Percentiles rank a stretch among this genome's conserved stretches.
phyloP scores from a whole-genome alignment of 106 monocot genomes.

The Dendrobium huoshanense region DNA sequence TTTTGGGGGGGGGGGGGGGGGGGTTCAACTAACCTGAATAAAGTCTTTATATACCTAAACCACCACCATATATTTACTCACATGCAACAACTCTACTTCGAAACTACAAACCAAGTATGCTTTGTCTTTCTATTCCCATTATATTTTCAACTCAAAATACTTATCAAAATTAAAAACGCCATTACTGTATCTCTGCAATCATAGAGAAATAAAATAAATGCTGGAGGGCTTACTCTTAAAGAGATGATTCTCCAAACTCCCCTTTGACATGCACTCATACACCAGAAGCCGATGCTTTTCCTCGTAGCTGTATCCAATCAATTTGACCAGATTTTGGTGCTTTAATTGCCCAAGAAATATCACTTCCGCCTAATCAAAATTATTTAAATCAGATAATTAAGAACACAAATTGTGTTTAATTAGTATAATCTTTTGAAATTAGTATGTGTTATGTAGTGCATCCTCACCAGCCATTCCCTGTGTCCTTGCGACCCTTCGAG shows the following conservation, averaged over 20 bases:
- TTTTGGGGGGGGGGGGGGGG: no score
- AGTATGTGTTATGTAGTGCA: neutral
- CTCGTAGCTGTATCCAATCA: slow-evolving; percentile 59
- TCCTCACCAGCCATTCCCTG: slow-evolving; percentile 52
- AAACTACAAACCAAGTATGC: no score
- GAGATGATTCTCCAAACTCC: slow-evolving; percentile 59
- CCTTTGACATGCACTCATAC: slow-evolving; percentile 48
- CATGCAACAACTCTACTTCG: neutral
- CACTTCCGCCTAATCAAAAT: slow-evolving; percentile 35
- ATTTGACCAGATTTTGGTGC: slow-evolving; percentile 47
- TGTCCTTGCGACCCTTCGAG: slow-evolving; percentile 50
- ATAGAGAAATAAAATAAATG: neutral
- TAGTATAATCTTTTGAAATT: no score
- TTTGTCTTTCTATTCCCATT: neutral
- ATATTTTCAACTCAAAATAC: neutral
- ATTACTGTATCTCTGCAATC: neutral
- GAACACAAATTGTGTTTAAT: neutral
- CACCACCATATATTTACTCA: neutral
- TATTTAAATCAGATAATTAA: neutral
- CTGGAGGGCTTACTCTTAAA: slow-evolving; percentile 32
- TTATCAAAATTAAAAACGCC: neutral
- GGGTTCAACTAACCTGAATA: neutral
- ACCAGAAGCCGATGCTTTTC: slow-evolving; percentile 52
- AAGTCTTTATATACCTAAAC: neutral
- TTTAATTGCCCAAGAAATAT: slow-evolving; percentile 45